Conservation (phyloP, 1,284 basidiomycete species). For the Irpex rosettiformis region DNA sequence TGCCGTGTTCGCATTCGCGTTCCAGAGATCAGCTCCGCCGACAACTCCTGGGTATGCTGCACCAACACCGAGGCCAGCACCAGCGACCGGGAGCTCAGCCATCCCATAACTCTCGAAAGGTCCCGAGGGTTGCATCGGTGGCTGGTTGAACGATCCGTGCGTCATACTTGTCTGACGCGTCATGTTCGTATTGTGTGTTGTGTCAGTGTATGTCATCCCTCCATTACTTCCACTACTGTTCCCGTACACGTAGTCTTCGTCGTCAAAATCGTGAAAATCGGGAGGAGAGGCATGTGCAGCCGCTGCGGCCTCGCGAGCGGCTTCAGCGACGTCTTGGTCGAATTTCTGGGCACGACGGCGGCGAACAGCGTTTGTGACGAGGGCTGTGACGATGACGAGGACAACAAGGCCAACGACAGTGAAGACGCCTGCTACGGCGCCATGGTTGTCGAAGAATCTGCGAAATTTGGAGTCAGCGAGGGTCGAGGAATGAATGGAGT, state of each 20-base stretch:
- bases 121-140: constrained; percentile 35
- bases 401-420: constrained; percentile 61
- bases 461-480: too few species aligned
- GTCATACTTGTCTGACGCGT: constrained; percentile 42
- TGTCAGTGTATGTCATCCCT: constrained; percentile 30
- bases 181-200: constrained; percentile 21
- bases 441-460: constrained; percentile 70
- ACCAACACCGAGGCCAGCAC: constrained; percentile 15
- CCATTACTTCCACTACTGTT: constrained; percentile 13
- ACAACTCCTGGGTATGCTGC: background rate
- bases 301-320: constrained; percentile 35
- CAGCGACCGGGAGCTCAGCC: constrained; percentile 43
- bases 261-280: constrained; percentile 49
- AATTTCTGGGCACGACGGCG: constrained; percentile 60
- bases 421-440: constrained; percentile 68
- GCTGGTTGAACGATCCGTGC: constrained; percentile 55
- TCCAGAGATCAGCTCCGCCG: background rate
- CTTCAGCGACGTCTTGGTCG: constrained; percentile 67
- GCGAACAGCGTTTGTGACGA: constrained; percentile 52
- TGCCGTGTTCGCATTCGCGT: constrained; percentile 10
- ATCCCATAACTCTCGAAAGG: constrained; percentile 45
- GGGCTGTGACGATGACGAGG: constrained; percentile 45
- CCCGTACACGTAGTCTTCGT: constrained; percentile 22
- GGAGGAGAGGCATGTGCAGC: constrained; percentile 33
- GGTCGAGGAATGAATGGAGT: too few species aligned